Conservation (phyloP, 148 eudicot species). For the Cornus suecica region DNA sequence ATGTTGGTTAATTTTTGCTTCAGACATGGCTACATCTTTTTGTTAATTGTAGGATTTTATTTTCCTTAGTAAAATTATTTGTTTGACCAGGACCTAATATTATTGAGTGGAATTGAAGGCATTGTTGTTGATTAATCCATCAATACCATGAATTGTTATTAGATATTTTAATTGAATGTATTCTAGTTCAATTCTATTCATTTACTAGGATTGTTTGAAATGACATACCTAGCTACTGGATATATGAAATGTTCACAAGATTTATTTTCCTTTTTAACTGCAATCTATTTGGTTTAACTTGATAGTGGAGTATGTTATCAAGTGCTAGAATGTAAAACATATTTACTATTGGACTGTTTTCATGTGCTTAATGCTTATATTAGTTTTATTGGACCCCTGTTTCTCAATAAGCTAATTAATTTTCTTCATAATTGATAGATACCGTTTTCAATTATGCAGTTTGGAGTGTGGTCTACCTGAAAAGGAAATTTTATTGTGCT, state of each 20-base stretch:
- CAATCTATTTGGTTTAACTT: neutral
- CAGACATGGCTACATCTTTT: too few relatives aligned
- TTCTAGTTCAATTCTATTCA: neutral
- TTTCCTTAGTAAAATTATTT: too few relatives aligned
- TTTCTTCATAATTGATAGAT: too few relatives aligned
- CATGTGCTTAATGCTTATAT: slow-evolving; percentile 86
- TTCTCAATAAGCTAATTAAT: slow-evolving; percentile 73
- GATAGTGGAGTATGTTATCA: neutral
- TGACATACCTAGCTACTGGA: slow-evolving; percentile 6
- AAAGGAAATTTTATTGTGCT: too few relatives aligned
- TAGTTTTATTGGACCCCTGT: slow-evolving; percentile 85
- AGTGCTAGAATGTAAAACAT: neutral
- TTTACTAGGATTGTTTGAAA: neutral
- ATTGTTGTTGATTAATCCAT: too few relatives aligned
- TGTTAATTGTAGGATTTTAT: too few relatives aligned
- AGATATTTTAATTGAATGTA: neutral
- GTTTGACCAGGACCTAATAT: too few relatives aligned
- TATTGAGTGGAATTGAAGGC: too few relatives aligned
- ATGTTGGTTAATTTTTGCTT: too few relatives aligned
- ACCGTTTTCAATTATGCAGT: too few relatives aligned
- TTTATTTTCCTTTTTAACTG: neutral
- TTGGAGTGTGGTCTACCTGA: too few relatives aligned
- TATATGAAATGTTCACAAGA: neutral
- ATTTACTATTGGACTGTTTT: slow-evolving; percentile 12
- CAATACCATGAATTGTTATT: too few relatives aligned